Evolutionary conservation across 1,139 yeast genomes (phyloP).

Genomic region (Zygoascus sp.): DNA sequence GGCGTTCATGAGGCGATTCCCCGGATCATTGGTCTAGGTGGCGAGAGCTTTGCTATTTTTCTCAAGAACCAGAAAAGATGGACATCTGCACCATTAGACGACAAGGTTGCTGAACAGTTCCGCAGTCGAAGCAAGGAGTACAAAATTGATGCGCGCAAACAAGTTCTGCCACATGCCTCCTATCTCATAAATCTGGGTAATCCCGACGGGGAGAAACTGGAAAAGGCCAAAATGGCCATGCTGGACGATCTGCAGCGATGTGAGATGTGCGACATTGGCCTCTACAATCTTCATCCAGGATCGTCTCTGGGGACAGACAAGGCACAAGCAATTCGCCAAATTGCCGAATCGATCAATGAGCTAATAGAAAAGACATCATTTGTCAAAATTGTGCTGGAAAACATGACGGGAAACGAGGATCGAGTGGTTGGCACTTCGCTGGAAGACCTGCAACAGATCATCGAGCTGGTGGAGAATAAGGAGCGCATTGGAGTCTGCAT

Average conservation of each 20-base stretch:
- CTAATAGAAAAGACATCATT: conserved; percentile 69
- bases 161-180: conserved; percentile 90
- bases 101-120: conserved; percentile 65
- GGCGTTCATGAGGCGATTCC: conserved; percentile 63
- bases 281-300: conserved; percentile 94
- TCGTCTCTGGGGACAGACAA: conserved; percentile 70
- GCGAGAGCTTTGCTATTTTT: conserved; percentile 82
- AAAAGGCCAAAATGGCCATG: conserved; percentile 72
- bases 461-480: conserved; percentile 71
- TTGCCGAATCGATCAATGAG: conserved; percentile 74
- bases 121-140: conserved; percentile 54
- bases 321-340: conserved; percentile 52
- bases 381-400: conserved; percentile 87
- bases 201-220: conserved; percentile 76
- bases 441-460: conserved; percentile 70
- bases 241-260: conserved; percentile 84
- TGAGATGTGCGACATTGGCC: conserved; percentile 76
- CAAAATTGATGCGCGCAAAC: conserved; percentile 68
- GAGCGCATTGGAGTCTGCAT: conserved; percentile 86
- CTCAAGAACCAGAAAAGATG: conserved; percentile 87
- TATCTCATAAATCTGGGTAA: conserved; percentile 89
- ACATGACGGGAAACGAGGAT: conserved; percentile 97
- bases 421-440: conserved; percentile 71
- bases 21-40: conserved; percentile 26
- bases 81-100: conserved; percentile 73